Evolutionary conservation across 164 flowering plant genomes (phyloP), one percentile per base, ranked within the genome.

Genomic region (Brasenia schreberi): DNA sequence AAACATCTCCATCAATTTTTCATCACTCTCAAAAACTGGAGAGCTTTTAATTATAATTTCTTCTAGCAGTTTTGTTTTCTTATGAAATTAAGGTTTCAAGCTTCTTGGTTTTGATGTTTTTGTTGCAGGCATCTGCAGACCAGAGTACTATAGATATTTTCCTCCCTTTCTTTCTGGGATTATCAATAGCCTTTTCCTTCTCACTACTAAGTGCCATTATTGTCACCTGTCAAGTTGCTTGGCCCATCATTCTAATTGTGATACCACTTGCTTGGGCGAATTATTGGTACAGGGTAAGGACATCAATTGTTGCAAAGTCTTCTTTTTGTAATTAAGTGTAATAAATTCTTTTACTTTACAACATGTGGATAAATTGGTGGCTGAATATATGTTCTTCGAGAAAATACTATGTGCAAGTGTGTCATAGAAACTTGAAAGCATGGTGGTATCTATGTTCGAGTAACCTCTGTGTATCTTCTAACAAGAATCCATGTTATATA

Each of bases 271-370:
- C 72, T 27, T 91, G 83, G 87, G 78, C 85, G 56, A 91, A 91
- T 64, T 0, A 81, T 56, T 90, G 97, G 97, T 94, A 86, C 75
- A 77, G 97, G 93, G 98, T 94, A 89, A n/a, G 85, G n/a, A 44
- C 44, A 11, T 11, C 12, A 56, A 56, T 56, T n/a, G 12, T 11
- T 11, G n/a, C 59, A 12, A 56, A 12, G 12, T 11, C n/a, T n/a
- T 12, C 59, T n/a, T 56, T n/a, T 56, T 12, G 12, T n/a, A 12
- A 11, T 56, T 56, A 12, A n/a, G n/a, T 11, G 12, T 2, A 11
- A 11, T 12, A 12, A 56, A 56, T 56, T 56, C 59, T n/a, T 56
- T 56, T 12, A 56, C 1, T 56, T 56, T n/a, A 56, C n/a, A n/a
- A 56, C n/a, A 1, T 56, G 12, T 56, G n/a, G 59, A 11, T 0